A percentile compares a stretch with the other conserved stretches of the same genome.
Evolutionary conservation across 768 basidiomycete genomes (phyloP).

Genomic region (Boletus huronensis): DNA sequence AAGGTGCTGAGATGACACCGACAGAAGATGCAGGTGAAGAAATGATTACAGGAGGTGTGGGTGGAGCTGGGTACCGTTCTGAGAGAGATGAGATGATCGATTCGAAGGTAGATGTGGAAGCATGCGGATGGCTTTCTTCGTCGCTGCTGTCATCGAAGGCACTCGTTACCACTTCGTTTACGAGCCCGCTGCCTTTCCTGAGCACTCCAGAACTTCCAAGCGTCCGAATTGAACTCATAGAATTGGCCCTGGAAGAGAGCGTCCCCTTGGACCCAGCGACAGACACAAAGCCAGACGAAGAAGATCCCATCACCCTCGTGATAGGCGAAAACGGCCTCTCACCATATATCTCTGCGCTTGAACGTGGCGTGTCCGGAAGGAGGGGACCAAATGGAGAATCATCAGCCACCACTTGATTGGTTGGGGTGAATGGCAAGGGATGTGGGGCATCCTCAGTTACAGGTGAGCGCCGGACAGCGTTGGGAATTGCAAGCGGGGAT

Average conservation of each 20-base stretch:
- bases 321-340: conserved; percentile 30
- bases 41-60: conserved; percentile 26
- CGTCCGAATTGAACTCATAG: conserved; percentile 5
- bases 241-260: conserved; percentile 10
- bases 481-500: conserved; percentile 12
- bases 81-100: conserved; percentile 27
- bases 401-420: conserved; percentile 16
- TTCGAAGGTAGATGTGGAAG: not conserved
- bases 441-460: not conserved
- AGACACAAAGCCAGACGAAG: conserved; percentile 7
- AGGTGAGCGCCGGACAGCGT: not conserved
- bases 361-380: conserved; percentile 28
- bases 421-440: conserved; percentile 17
- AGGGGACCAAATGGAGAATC: conserved; percentile 32
- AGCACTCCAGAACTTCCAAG: conserved; percentile 7
- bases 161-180: conserved; percentile 7
- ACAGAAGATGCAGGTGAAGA: conserved; percentile 27
- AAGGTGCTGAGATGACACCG: conserved; percentile 21
- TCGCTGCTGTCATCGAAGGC: not conserved
- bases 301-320: conserved; percentile 19
- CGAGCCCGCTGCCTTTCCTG: conserved; percentile 19
- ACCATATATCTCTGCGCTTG: conserved; percentile 27
- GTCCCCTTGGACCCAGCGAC: conserved; percentile 1
- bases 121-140: not conserved
- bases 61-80: conserved; percentile 30